Percentiles rank a stretch among this genome's conserved stretches.
These are phyloP conservation scores for Lodderomyces pseudojiufengensis DNA, from an alignment of 1,139 yeast genomes.

Conservation along the genomic window DNA sequence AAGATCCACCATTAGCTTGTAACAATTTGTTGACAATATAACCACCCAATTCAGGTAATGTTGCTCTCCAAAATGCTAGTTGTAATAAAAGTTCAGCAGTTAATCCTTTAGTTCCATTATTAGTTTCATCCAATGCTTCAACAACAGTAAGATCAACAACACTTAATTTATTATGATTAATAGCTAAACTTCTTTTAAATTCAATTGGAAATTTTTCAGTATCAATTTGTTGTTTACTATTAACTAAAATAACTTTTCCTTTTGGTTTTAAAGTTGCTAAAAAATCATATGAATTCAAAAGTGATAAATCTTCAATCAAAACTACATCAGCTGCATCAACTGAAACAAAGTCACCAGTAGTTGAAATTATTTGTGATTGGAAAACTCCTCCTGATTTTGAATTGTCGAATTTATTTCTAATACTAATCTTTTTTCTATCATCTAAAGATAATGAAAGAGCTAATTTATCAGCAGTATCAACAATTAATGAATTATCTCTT, in stretches of 20 bases:
- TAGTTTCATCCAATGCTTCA: slow-evolving; percentile 43
- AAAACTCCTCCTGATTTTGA: slow-evolving; percentile 69
- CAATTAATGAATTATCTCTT: slow-evolving; percentile 54
- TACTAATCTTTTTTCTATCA: slow-evolving; percentile 48
- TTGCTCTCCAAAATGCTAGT: slow-evolving; percentile 73
- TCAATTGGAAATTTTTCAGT: slow-evolving; percentile 49
- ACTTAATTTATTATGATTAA: slow-evolving; percentile 49
- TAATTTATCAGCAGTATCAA: slow-evolving; percentile 59
- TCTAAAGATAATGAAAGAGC: slow-evolving; percentile 73
- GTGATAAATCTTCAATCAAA: slow-evolving; percentile 54
- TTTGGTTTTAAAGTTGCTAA: slow-evolving; percentile 55
- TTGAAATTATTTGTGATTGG: slow-evolving; percentile 65
- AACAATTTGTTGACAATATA: slow-evolving; percentile 75
- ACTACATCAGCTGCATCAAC: slow-evolving; percentile 61
- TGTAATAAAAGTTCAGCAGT: slow-evolving; percentile 73
- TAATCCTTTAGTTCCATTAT: slow-evolving; percentile 71
- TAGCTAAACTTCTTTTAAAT: slow-evolving; percentile 54
- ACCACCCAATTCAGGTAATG: slow-evolving; percentile 60
- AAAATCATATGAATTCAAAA: slow-evolving; percentile 58
- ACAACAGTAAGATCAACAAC: slow-evolving; percentile 59
- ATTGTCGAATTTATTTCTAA: slow-evolving; percentile 70
- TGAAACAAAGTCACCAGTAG: slow-evolving; percentile 27
- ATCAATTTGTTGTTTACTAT: slow-evolving; percentile 32
- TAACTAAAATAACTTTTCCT: slow-evolving; percentile 53
- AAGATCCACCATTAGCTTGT: slow-evolving; percentile 77